Conservation (phyloP, 441 rosid genomes). For the Gossypium gossypioides region DNA sequence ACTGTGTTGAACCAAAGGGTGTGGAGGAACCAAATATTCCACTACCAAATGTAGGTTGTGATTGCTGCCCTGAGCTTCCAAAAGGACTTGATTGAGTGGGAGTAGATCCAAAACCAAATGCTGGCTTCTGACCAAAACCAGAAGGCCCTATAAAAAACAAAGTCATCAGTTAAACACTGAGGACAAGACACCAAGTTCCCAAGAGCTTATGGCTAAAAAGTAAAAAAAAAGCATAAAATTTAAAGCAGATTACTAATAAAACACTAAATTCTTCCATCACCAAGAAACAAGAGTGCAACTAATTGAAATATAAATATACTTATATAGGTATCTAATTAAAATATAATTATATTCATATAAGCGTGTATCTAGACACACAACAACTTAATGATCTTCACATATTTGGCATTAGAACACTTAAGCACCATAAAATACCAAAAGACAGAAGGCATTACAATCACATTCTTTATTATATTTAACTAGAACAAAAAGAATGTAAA, state of each 20-base stretch:
- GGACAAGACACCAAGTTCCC: conserved; percentile 4
- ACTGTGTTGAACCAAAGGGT: conserved; percentile 48
- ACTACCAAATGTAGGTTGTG: conserved; percentile 78
- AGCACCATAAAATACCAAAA: neutral
- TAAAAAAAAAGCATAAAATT: neutral
- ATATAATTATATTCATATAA: neutral
- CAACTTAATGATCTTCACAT: neutral
- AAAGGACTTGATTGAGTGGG: conserved; percentile 62
- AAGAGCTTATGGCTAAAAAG: conserved; percentile 6
- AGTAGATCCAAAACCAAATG: conserved; percentile 65
- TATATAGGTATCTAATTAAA: neutral
- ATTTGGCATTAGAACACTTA: neutral
- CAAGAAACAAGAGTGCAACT: neutral
- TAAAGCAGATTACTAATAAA: neutral
- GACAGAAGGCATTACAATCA: neutral
- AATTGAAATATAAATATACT: neutral
- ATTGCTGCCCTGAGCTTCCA: conserved; percentile 66
- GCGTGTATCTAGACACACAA: neutral
- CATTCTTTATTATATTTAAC: neutral
- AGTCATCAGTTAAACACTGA: neutral
- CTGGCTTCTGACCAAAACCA: conserved; percentile 60
- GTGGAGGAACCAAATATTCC: conserved; percentile 59
- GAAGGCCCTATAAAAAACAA: conserved; percentile 36
- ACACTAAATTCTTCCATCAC: neutral
- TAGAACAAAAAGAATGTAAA: neutral